These are phyloP conservation scores for Entonaema liquescens DNA, from an alignment of 495 filamentous ascomycete species.

Conservation along the genomic window DNA sequence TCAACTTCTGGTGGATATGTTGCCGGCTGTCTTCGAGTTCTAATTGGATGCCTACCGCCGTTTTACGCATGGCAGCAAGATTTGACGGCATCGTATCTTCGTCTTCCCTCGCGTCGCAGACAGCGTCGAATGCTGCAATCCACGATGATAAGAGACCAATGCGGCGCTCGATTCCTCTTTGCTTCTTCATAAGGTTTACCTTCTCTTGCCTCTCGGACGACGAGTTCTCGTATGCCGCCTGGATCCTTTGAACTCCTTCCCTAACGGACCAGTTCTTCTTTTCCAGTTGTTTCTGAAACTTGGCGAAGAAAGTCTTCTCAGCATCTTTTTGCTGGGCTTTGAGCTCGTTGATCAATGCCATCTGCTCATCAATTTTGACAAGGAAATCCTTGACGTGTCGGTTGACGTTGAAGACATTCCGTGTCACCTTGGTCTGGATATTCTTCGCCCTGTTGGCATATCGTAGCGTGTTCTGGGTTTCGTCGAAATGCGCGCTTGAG, in stretches of 20 bases:
- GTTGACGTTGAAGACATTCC: constrained; percentile 99
- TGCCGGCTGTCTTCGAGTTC: constrained; percentile 90
- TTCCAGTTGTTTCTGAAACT: constrained; percentile 86
- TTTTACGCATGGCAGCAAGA: constrained; percentile 80
- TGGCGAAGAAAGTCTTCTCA: constrained; percentile 85
- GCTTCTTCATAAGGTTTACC: constrained; percentile 78
- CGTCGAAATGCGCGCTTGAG: constrained; percentile 96
- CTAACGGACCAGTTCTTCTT: constrained; percentile 81
- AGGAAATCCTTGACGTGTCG: constrained; percentile 98
- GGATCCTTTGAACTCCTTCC: constrained; percentile 83
- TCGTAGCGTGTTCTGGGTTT: constrained; percentile 97
- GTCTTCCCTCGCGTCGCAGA: constrained; percentile 74
- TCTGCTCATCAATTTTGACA: constrained; percentile 95
- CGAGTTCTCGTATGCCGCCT: constrained; percentile 84
- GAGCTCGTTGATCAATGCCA: constrained; percentile 90
- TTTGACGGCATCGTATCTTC: constrained; percentile 71
- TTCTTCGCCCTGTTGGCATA: constrained; percentile 99
- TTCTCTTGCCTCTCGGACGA: constrained; percentile 81
- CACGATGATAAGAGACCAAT: constrained; percentile 86
- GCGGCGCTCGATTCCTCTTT: constrained; percentile 83
- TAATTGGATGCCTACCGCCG: constrained; percentile 83
- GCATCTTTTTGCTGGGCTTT: constrained; percentile 90
- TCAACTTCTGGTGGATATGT: constrained; percentile 83
- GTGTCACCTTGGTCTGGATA: constrained; percentile 98
- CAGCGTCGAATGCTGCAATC: constrained; percentile 90